Evolutionary conservation across 1,284 basidiomycete genomes (phyloP), one percentile per base, ranked within the genome.

Genomic region (Bjerkandera adusta): DNA sequence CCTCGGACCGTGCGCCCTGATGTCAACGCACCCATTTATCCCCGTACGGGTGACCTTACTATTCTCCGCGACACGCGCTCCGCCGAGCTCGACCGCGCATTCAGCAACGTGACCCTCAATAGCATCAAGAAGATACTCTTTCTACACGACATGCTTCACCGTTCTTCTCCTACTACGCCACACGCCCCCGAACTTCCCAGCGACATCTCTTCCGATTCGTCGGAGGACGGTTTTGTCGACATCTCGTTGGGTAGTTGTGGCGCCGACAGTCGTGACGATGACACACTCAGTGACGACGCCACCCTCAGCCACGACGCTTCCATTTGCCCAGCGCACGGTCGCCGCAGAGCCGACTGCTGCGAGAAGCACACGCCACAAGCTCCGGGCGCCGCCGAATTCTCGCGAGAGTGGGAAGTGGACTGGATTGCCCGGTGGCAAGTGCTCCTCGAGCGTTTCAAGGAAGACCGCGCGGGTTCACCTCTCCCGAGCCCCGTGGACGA

Each of bases 71-170:
- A 85, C 57, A 73, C 76, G 0, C 76, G 75, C 54, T 71, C 71
- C 45, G 71, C 68, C 50, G 66, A 74, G 41, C 67, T 79, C 38
- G 85, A 87, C 61, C 73, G 76, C 10, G 76, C 67, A 51, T 83
- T 85, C 57, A 71, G 72, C 49, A 67, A 63, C 32, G 68, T 80
- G 54, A 77, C 79, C 0, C 57, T 77, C 26, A 83, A 83, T 74
- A 83, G 79, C n/a, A 77, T 86, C 57, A 65, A 70, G 37, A 85
- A 85, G 68, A 73, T 72, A 24, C 57, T 86, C 21, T 86, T 75
- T 67, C 70, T 81, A 58, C 72, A 73, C 52, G 76, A 82, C 55
- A 63, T 85, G 59, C 72, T 78, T 30, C 56, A 57, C 22, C 47
- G 43, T 18, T 38, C 48, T 5, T 50, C 49, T 44, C 25, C 22